A percentile compares a stretch with the other conserved stretches of the same genome.
phyloP scores from a whole-genome alignment of 306 rosid genomes.

The Inga oerstediana region DNA sequence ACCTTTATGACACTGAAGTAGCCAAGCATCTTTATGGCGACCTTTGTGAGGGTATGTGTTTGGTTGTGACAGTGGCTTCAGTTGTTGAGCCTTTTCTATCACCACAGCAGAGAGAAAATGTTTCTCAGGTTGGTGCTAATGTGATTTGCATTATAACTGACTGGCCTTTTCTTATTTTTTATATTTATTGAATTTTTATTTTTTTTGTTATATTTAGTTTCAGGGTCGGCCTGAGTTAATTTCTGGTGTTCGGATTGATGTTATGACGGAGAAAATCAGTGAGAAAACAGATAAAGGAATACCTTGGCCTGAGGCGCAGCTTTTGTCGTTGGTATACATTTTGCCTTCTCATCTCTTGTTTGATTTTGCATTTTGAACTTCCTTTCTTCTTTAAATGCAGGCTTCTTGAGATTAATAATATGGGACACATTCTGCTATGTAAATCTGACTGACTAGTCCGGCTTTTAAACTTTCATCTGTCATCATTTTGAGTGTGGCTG shows the following conservation, averaged over 20 bases:
- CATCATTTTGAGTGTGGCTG: conserved; percentile 14
- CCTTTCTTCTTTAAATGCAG: neutral
- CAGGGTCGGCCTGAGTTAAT: conserved; percentile 85
- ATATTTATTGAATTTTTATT: conserved; percentile 3
- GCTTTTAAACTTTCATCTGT: conserved; percentile 3
- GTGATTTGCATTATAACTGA: neutral
- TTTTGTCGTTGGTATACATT: conserved; percentile 67
- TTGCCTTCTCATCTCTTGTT: conserved; percentile 27
- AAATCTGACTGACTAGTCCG: conserved; percentile 8
- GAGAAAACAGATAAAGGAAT: conserved; percentile 45
- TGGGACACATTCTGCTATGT: conserved; percentile 3
- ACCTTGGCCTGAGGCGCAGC: conserved; percentile 68
- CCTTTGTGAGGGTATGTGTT: conserved; percentile 45
- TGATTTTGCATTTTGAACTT: conserved; percentile 24
- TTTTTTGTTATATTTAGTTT: conserved; percentile 28
- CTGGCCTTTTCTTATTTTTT: conserved; percentile 29
- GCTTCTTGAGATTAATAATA: conserved; percentile 25
- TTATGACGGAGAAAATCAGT: conserved; percentile 67
- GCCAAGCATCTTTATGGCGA: conserved; percentile 52
- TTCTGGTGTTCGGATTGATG: conserved; percentile 78
- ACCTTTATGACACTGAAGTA: conserved; percentile 59
- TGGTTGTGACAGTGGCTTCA: conserved; percentile 84
- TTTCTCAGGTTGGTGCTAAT: conserved; percentile 56
- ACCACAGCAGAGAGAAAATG: conserved; percentile 54
- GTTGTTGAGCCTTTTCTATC: conserved; percentile 88